phyloP scores from a whole-genome alignment of 1,139 yeast species.

The Lodderomyces elongisporus region DNA sequence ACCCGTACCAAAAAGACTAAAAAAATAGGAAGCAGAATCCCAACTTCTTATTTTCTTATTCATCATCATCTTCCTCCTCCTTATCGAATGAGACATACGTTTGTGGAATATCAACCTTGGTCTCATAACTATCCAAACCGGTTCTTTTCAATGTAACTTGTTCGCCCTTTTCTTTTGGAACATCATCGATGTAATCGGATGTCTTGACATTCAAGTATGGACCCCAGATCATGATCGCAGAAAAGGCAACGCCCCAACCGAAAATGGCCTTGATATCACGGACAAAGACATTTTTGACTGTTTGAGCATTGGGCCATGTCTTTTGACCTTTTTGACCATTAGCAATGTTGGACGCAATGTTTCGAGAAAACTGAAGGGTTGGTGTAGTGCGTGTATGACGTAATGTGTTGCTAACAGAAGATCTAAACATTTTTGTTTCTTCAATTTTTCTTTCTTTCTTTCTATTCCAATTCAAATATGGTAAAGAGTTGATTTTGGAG shows the following conservation, averaged over 20 bases:
- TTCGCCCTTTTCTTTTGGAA: conserved; percentile 11
- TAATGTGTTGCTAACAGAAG: too few relatives aligned
- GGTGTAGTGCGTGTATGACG: neutral
- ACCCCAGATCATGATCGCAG: conserved; percentile 9
- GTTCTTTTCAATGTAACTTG: conserved; percentile 9
- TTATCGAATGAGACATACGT: conserved; percentile 9
- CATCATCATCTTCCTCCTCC: conserved; percentile 6
- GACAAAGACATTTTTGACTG: conserved; percentile 3
- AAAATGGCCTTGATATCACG: conserved; percentile 7
- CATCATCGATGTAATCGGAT: conserved; percentile 9
- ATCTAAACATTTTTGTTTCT: too few relatives aligned
- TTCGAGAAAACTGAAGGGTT: conserved; percentile 1
- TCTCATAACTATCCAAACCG: conserved; percentile 7
- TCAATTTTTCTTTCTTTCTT: too few relatives aligned
- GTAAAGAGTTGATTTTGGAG: too few relatives aligned
- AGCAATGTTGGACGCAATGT: conserved; percentile 5
- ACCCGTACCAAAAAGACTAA: too few relatives aligned
- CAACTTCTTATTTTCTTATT: neutral
- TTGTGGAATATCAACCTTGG: conserved; percentile 10
- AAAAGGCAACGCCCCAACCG: conserved; percentile 11
- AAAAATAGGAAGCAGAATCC: neutral
- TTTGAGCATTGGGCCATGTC: conserved; percentile 10
- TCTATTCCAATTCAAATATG: too few relatives aligned
- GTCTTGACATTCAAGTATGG: conserved; percentile 8
- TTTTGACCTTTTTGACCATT: conserved; percentile 9